These are phyloP conservation scores for Arthrinium phaeospermum DNA, from an alignment of 2,329 filamentous ascomycete species.

Conservation along the genomic window DNA sequence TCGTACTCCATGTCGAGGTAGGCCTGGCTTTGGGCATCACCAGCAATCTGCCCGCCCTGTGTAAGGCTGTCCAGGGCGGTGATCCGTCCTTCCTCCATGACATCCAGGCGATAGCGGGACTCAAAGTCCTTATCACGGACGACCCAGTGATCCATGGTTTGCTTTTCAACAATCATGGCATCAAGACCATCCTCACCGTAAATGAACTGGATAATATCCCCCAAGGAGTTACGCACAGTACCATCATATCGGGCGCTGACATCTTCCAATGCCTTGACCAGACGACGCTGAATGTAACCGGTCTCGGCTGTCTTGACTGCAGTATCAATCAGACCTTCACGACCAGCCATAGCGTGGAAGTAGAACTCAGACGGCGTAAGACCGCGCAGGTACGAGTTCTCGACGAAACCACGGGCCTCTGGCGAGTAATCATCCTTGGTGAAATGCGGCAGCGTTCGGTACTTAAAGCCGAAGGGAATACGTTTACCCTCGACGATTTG, in stretches of 20 bases:
- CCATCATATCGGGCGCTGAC: slow-evolving; percentile 97
- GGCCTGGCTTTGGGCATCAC: slow-evolving; percentile 85
- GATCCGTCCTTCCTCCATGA: slow-evolving; percentile 58
- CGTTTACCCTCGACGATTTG: slow-evolving; percentile 98
- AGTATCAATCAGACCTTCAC: slow-evolving; percentile 99
- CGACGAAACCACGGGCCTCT: slow-evolving; percentile 95
- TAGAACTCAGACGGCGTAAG: slow-evolving; percentile 97
- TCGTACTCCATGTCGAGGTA: slow-evolving; percentile 91
- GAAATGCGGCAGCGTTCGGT: slow-evolving; percentile 94
- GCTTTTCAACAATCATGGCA: slow-evolving; percentile 90
- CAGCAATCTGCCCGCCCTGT: slow-evolving; percentile 86
- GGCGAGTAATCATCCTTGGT: slow-evolving; percentile 99
- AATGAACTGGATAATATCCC: slow-evolving; percentile 95
- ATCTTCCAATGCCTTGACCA: slow-evolving; percentile 97
- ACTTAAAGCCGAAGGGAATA: slow-evolving; percentile 99
- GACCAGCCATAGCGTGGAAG: slow-evolving; percentile 99
- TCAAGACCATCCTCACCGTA: slow-evolving; percentile 98
- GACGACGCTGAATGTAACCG: slow-evolving; percentile 96
- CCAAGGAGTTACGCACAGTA: slow-evolving; percentile 94
- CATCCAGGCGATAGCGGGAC: slow-evolving; percentile 82
- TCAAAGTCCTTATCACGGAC: slow-evolving; percentile 80
- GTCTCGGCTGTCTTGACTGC: slow-evolving; percentile 99
- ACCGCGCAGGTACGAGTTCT: slow-evolving; percentile 97
- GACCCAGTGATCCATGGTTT: slow-evolving; percentile 84
- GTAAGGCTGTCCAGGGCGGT: slow-evolving; percentile 15